Base-by-base conservation (phyloP, 495 filamentous ascomycete species). In the Aspergillus baeticus region DNA sequence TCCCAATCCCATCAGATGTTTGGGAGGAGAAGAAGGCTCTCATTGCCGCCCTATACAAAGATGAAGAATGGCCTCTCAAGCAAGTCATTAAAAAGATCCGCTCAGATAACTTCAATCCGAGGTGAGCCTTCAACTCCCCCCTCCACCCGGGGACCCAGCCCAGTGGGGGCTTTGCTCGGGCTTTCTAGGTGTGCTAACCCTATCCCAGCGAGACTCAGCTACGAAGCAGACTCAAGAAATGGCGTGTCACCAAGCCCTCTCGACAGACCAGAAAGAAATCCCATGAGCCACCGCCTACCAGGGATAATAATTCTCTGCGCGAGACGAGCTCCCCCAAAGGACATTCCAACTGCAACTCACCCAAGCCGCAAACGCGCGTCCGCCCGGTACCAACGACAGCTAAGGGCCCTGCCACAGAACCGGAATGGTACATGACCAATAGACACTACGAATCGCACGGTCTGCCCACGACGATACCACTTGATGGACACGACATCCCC, bases 71-170 rank as follows among this genome's bases (percentile, higher is more conserved):
- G 74, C 74, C 77, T 3, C 63, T 79, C 39, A 79, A 78, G 51
- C 75, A 75, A 46, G 77, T 79, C 41, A 78, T 78, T 52, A 78
- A 78, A 58, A 69, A 76, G 57, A 77, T 79, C 31, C 74, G 75
- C 11, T 72, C 73, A 0, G 70, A 72, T 21, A 73, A 79, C 52
- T 79, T 79, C 61, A 72, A 79, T 54, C 77, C 77, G 7, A 78
- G 73, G 77, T 79, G 42, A 59, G 69, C 8, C 14, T 39, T n/a
- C 2, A n/a, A 39, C 0, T n/a, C n/a, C n/a, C n/a, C n/a, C n/a
- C n/a, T n/a, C n/a, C n/a, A n/a, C n/a, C n/a, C n/a, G n/a, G n/a
- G n/a, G n/a, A n/a, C n/a, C n/a, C n/a, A n/a, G n/a, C n/a, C n/a
- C n/a, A n/a, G n/a, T n/a, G n/a, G n/a, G n/a, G n/a, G n/a, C n/a